Base-by-base conservation (phyloP, 257 asterid genomes). In the Solanum gandarillasii region DNA sequence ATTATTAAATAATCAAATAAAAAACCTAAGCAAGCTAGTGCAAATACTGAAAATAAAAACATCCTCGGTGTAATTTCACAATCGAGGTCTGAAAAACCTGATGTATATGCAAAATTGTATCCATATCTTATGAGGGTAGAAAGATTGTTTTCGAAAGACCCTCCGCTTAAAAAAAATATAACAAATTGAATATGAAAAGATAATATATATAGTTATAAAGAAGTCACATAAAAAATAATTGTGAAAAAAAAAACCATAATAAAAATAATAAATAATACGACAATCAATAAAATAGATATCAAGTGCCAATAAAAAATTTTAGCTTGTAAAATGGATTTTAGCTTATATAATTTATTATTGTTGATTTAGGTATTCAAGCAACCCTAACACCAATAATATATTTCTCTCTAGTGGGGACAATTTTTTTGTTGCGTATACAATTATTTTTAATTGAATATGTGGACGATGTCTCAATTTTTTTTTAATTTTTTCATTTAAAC, bases 81-180 rank as follows among this genome's bases (percentile, higher is more conserved):
- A 68, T 0, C 31, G 9, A 68, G 7, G 4, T 3, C 4, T 3
- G 3, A 13, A 13, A 27, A 3, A 0, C 4, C 1, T 29, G 2
- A 1, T 12, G 11, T 27, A 3, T 12, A 67, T 14, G 0, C 2
- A 65, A 12, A 12, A 67, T 2, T 0, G 1, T 27, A 25, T 25
- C 1, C 20, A 25, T 67, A 25, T 25, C 9, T 25, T 67, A 25
- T 25, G 9, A 67, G 2, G 20, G 3, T 67, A 25, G 7, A n/a
- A 1, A 62, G 0, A 9, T 9, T 4, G 1, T n/a, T n/a, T 55
- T 0, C 25, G 0, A n/a, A 10, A 62, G 2, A n/a, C 0, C 7
- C 5, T 5, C 7, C 4, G 1, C 0, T 5, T 2, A 12, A 25
- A 62, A 11, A 11, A 25, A 12, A 1, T 1, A 67, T 12, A 25